These are phyloP conservation scores for Gleditsia sinensis DNA, from an alignment of 306 rosid species.

Conservation along the genomic window DNA sequence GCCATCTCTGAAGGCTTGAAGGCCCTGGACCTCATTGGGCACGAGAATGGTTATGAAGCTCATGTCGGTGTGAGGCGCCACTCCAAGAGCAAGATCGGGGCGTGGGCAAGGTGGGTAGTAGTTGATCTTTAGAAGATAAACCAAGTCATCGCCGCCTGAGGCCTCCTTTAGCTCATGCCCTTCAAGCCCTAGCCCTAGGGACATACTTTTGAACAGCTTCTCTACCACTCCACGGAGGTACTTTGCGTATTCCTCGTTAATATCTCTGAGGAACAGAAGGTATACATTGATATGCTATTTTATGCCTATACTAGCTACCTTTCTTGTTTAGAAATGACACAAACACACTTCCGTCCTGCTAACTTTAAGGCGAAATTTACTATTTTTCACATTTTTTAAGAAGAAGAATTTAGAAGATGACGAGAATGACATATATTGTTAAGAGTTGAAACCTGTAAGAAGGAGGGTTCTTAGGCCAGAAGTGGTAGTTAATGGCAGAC, in stretches of 20 bases:
- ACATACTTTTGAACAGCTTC: constrained; percentile 45
- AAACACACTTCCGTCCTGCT: too few species aligned
- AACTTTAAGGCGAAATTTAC: too few species aligned
- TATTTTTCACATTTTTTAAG: too few species aligned
- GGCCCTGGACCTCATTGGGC: constrained; percentile 68
- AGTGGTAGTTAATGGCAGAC: constrained; percentile 41
- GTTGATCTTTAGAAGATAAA: constrained; percentile 56
- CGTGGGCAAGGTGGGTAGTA: constrained; percentile 74
- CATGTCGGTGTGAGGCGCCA: constrained; percentile 61
- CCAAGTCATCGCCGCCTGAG: constrained; percentile 47
- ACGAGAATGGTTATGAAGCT: constrained; percentile 57
- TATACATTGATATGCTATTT: too few species aligned
- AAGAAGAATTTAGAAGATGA: too few species aligned
- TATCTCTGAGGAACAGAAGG: too few species aligned
- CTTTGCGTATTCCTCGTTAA: constrained; percentile 48
- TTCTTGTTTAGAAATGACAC: too few species aligned
- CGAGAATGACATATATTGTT: too few species aligned
- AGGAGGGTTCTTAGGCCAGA: constrained; percentile 60
- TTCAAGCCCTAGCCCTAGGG: constrained; percentile 56
- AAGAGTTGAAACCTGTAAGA: constrained; percentile 64
- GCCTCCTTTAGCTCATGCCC: constrained; percentile 47
- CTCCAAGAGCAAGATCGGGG: constrained; percentile 64
- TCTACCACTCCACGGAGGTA: constrained; percentile 46
- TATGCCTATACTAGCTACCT: too few species aligned
- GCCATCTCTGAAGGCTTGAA: constrained; percentile 57